Evolutionary conservation across 352 stramenopile species (phyloP).

Genomic region (Phytophthora brassicae): DNA sequence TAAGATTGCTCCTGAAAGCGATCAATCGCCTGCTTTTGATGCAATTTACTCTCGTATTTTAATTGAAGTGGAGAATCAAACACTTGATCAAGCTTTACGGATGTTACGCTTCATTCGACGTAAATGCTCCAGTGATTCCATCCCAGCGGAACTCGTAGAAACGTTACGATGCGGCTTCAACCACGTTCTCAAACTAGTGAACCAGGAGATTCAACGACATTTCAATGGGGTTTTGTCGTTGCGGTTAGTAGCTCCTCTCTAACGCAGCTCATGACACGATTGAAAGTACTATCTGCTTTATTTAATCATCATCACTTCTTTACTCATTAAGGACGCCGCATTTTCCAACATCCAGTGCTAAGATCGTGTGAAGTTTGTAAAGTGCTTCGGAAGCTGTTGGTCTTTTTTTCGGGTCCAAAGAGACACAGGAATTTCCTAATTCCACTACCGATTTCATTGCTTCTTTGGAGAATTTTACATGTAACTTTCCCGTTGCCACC

Average conservation of each 20-base stretch:
- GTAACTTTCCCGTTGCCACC: conserved; percentile 45
- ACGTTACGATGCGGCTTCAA: conserved; percentile 51
- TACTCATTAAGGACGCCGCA: conserved; percentile 3
- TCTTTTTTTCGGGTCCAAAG: conserved; percentile 30
- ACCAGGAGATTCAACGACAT: conserved; percentile 46
- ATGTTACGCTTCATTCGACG: conserved; percentile 78
- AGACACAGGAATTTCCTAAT: conserved; percentile 40
- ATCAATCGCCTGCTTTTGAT: conserved; percentile 51
- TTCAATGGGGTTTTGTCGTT: conserved; percentile 51
- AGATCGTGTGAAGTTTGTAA: conserved; percentile 41
- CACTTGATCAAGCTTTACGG: conserved; percentile 54
- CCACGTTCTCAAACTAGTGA: conserved; percentile 61
- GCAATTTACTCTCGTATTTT: conserved; percentile 75
- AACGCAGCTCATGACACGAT: neutral
- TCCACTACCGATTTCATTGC: conserved; percentile 21
- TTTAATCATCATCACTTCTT: neutral
- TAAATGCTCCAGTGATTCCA: conserved; percentile 43
- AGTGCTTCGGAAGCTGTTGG: conserved; percentile 41
- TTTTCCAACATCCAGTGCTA: conserved; percentile 16
- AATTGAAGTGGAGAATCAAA: conserved; percentile 60
- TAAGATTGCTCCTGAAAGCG: neutral
- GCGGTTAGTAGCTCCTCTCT: conserved; percentile 43
- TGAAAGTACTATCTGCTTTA: neutral
- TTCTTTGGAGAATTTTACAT: conserved; percentile 37
- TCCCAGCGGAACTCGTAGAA: neutral